Percentiles rank a stretch among this genome's conserved stretches.
These are phyloP conservation scores for Sugiyamaella xylanicola DNA, from an alignment of 1,139 yeast genomes.

Conservation along the genomic window DNA sequence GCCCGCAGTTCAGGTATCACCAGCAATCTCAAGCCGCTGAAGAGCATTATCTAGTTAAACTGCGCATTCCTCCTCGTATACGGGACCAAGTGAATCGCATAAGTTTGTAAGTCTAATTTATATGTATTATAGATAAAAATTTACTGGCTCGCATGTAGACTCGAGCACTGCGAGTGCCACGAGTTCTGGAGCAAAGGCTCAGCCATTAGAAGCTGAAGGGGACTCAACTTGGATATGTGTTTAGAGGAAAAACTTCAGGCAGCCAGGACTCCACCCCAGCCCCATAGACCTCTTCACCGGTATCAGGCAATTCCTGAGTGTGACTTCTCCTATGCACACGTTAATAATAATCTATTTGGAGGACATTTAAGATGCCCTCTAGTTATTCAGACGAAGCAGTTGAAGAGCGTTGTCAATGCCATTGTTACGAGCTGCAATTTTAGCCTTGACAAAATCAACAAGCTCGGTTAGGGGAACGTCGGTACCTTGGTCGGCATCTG, in stretches of 20 bases:
- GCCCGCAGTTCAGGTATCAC: conserved; percentile 19
- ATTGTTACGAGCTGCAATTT: conserved; percentile 45
- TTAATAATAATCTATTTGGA: no score
- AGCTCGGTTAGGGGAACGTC: conserved; percentile 63
- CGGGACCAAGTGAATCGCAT: conserved; percentile 31
- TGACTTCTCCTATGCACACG: background rate
- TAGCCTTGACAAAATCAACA: conserved; percentile 56
- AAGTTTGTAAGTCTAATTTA: background rate
- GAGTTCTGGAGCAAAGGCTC: no score
- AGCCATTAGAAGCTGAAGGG: no score
- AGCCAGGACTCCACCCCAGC: no score
- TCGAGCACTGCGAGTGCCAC: no score
- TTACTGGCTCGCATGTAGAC: no score
- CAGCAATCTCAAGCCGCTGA: conserved; percentile 8
- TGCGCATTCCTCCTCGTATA: conserved; percentile 40
- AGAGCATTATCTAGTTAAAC: conserved; percentile 36
- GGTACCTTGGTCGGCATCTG: conserved; percentile 86
- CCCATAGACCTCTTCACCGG: no score
- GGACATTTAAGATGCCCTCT: background rate
- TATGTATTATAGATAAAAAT: conserved; percentile 7
- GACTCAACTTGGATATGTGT: no score
- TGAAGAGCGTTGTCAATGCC: conserved; percentile 33
- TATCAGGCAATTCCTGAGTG: background rate
- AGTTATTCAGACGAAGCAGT: conserved; percentile 26
- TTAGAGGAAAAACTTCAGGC: no score